Conservation (phyloP, 805 yeast genomes). For the Wickerhamomyces canadensis region DNA sequence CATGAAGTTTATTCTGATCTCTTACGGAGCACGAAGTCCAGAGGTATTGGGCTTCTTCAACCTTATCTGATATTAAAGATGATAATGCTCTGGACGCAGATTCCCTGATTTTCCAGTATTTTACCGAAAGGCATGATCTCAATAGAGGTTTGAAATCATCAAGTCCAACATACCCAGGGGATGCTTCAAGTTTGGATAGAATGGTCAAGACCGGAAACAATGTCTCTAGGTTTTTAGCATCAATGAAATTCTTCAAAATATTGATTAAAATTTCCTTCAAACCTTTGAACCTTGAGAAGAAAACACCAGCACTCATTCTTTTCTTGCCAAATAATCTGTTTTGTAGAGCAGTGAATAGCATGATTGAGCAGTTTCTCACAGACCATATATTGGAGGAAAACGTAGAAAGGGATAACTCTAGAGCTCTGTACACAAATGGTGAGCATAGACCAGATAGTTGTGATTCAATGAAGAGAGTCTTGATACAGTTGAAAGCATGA, state of each 20-base stretch:
- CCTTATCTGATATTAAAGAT: slow-evolving; percentile 35
- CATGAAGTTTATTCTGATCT: slow-evolving; percentile 51
- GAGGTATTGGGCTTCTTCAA: slow-evolving; percentile 25
- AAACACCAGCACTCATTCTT: slow-evolving; percentile 51
- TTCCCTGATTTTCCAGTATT: slow-evolving; percentile 81
- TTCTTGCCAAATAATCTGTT: slow-evolving; percentile 71
- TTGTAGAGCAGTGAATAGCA: slow-evolving; percentile 85
- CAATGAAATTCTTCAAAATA: slow-evolving; percentile 31
- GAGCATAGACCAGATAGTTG: slow-evolving; percentile 49
- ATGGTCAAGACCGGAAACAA: slow-evolving; percentile 74
- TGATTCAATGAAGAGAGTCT: slow-evolving; percentile 68
- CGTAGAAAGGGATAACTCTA: slow-evolving; percentile 53
- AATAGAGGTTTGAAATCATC: slow-evolving; percentile 47
- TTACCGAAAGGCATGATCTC: slow-evolving; percentile 41
- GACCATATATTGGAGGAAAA: slow-evolving; percentile 77
- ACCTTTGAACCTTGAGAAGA: slow-evolving; percentile 61
- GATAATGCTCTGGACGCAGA: slow-evolving; percentile 73
- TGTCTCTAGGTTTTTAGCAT: slow-evolving; percentile 41
- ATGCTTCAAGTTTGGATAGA: slow-evolving; percentile 60
- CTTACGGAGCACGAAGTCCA: slow-evolving; percentile 16
- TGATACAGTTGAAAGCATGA: slow-evolving; percentile 85
- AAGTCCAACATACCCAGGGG: slow-evolving; percentile 48
- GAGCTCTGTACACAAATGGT: slow-evolving; percentile 47
- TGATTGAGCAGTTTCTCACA: slow-evolving; percentile 84
- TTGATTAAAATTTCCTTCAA: slow-evolving; percentile 44